Evolutionary conservation across 2,329 filamentous ascomycete species (phyloP), one percentile per base, ranked within the genome.

Genomic region (Colletotrichum filicis): DNA sequence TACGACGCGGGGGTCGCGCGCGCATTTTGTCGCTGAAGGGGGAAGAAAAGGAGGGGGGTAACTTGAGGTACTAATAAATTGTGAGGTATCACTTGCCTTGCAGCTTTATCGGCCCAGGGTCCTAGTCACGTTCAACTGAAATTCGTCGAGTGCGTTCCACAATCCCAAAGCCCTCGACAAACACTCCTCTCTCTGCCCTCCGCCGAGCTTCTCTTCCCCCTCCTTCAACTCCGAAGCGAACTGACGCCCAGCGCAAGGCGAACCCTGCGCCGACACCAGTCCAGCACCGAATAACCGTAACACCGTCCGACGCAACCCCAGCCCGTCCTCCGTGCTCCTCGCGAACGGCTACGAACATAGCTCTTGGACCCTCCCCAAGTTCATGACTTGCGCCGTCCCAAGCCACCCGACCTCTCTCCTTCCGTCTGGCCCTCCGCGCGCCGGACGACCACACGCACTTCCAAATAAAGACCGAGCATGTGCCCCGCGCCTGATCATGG

Each of bases 401-500:
- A 73, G 59, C 66, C 66, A 70, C 49, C 6, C 37, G 37, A 42
- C 37, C 16, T 42, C 60, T 56, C 60, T 52, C 35, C 49, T 28
- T 55, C 59, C 55, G 55, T 70, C 55, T 59, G 58, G 52, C 11
- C 66, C 59, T 60, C 55, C 46, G 28, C 70, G 60, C 66, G 66
- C 70, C 66, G 28, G 66, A 70, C 70, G 26, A 58, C 57, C 46
- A 28, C n/a, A 42, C 37, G 19, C 37, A 42, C 37, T 19, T 28
- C 42, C 49, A 56, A 55, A 73, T 70, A 70, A 70, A 73, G 70
- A 70, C 60, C 66, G 70, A 73, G 70, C 70, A 73, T 73, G 70
- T 59, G 66, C 70, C 70, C 70, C 46, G 66, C 70, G 70, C 70
- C 70, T 37, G 66, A 70, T 30, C 49, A 65, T 65, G 70, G 70